Evolutionary conservation across 129 eudicot genomes (phyloP), one percentile per base, ranked within the genome.

Genomic region (Centaurea solstitialis): DNA sequence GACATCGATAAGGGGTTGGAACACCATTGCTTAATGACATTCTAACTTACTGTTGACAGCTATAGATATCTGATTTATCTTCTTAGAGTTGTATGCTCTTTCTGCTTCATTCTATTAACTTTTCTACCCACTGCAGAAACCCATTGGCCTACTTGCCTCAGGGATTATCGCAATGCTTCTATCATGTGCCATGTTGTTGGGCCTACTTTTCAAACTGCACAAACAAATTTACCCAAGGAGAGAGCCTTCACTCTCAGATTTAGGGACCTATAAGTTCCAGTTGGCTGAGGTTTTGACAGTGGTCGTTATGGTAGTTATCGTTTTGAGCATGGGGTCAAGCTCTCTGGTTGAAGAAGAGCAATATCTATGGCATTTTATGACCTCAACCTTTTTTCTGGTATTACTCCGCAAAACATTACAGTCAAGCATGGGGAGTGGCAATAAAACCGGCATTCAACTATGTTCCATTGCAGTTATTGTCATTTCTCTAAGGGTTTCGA

Each of bases 341-440:
- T 94, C 99, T 72, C 89, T 94, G 88, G 86, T 94, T 4, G 99
- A 94, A 85, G 99, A 94, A 83, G 99, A 94, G 78, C 99, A 94
- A 67, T 94, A 94, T 81, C 87, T 90, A 73, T 94, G 97, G 97
- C 93, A 92, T 88, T 94, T 94, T 74, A 22, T 90, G 90, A 86
- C 97, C 79, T 79, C 93, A 62, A 85, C 99, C 9, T 85, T 90
- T 4, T 92, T 80, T 72, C 84, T 91, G 26, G 64, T 94, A 61
- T 83, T 88, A 35, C 89, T 94, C 68, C 88, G 89, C 37, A 85
- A 86, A 74, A 64, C 88, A 57, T 43, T 86, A 22, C 92, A 90
- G 83, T 82, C 20, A 73, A 77, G 41, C 65, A 9, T 26, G 65
- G 62, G n/a, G 9, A 70, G 61, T 23, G 61, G 61, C 15, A 61